Evolutionary conservation across 2,329 filamentous ascomycete species (phyloP).

Genomic region (Aspergillus latus): DNA sequence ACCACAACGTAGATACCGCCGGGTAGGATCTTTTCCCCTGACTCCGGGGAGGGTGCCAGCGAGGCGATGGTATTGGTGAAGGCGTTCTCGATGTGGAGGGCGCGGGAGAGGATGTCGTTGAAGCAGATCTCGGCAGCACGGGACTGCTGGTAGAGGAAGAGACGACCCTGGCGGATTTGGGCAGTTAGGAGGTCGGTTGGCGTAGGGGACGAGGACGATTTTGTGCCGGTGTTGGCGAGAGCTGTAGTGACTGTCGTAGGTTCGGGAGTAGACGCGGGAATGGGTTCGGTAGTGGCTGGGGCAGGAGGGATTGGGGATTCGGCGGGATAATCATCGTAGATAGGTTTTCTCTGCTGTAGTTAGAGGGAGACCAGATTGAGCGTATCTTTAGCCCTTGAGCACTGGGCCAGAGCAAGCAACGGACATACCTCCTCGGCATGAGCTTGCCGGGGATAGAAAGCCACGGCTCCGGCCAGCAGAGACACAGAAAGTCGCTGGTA

Average conservation of each 20-base stretch:
- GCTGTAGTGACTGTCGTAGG: constrained; percentile 23
- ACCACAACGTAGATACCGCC: constrained; percentile 91
- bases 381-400: neutral
- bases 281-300: constrained; percentile 24
- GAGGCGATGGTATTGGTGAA: constrained; percentile 88
- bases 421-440: constrained; percentile 44
- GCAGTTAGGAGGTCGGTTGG: constrained; percentile 86
- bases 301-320: constrained; percentile 20
- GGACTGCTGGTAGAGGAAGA: constrained; percentile 76
- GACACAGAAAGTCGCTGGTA: constrained; percentile 38
- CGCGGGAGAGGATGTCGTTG: constrained; percentile 76
- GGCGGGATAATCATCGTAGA: constrained; percentile 44
- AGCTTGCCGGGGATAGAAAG: constrained; percentile 42
- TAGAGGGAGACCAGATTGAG: neutral
- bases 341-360: constrained; percentile 40
- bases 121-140: constrained; percentile 75
- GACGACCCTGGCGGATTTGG: constrained; percentile 75
- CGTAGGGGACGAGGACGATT: constrained; percentile 56
- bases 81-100: constrained; percentile 80
- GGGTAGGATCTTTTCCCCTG: constrained; percentile 84
- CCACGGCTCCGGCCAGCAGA: constrained; percentile 42
- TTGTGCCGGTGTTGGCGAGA: constrained; percentile 60
- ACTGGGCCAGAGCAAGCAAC: neutral
- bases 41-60: constrained; percentile 80
- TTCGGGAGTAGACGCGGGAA: constrained; percentile 9